phyloP scores from a whole-genome alignment of 768 basidiomycete species.

The Dentipellis fragilis region DNA sequence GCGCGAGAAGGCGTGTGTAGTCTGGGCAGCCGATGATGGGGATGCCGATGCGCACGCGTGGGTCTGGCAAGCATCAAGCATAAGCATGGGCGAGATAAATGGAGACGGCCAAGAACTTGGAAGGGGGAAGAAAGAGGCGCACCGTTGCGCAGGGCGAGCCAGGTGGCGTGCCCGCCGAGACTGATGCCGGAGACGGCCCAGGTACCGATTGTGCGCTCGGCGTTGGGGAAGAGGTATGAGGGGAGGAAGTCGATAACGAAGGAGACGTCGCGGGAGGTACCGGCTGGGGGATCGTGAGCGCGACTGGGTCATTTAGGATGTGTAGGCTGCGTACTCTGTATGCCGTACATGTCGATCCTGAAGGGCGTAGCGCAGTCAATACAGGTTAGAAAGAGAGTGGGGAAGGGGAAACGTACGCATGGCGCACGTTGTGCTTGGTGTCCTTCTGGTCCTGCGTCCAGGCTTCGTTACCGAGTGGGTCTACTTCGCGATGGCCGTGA shows the following conservation, averaged over 20 bases:
- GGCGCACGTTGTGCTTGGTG: conserved; percentile 27
- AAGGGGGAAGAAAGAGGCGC: conserved; percentile 30
- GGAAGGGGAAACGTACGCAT: conserved; percentile 26
- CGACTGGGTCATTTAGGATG: not conserved
- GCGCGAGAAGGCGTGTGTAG: conserved; percentile 43
- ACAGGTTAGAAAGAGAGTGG: no score
- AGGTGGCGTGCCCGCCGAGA: conserved; percentile 79
- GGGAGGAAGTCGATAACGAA: conserved; percentile 77
- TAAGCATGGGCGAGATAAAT: not conserved
- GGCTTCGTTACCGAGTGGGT: conserved; percentile 26
- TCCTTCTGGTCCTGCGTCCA: conserved; percentile 24
- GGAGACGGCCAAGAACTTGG: no score
- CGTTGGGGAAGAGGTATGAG: conserved; percentile 59
- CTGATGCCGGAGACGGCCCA: conserved; percentile 73
- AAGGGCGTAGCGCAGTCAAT: no score
- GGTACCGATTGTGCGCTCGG: conserved; percentile 46
- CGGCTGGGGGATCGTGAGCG: conserved; percentile 25
- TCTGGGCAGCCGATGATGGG: conserved; percentile 60
- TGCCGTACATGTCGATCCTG: conserved; percentile 39
- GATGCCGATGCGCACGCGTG: conserved; percentile 31
- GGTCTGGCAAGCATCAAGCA: conserved; percentile 27
- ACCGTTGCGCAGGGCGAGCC: conserved; percentile 55
- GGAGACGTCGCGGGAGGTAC: conserved; percentile 67
- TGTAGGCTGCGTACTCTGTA: conserved; percentile 24
- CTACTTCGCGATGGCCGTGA: conserved; percentile 34